These are phyloP conservation scores for Chaetomiaceae sp. DNA, from an alignment of 2,329 filamentous ascomycete genomes.

Conservation along the genomic window DNA sequence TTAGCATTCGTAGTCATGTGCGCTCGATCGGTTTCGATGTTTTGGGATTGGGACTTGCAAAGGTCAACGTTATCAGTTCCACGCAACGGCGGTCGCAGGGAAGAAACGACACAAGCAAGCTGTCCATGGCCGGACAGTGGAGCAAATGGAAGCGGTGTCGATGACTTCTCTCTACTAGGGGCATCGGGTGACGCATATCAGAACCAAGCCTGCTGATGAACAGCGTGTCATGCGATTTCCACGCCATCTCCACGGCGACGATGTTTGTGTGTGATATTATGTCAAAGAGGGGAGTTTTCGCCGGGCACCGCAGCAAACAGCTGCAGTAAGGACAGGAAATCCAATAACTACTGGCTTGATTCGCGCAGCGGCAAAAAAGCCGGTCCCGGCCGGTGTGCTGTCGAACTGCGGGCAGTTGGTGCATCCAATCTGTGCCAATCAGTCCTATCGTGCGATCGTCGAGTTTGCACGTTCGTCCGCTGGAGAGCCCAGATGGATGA, in stretches of 20 bases:
- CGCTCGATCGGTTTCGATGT: too few species aligned
- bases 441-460: not conserved
- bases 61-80: too few species aligned
- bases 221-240: constrained; percentile 13
- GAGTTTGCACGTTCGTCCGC: not conserved
- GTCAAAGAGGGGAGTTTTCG: too few species aligned
- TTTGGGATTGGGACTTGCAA: too few species aligned
- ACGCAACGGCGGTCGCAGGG: not conserved
- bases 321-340: too few species aligned
- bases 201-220: not conserved
- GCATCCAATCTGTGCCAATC: constrained; percentile 6
- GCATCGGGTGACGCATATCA: constrained; percentile 1
- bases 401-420: not conserved
- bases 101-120: not conserved
- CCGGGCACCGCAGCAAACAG: too few species aligned
- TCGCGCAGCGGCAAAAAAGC: too few species aligned
- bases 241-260: constrained; percentile 4
- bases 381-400: too few species aligned
- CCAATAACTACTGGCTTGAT: too few species aligned
- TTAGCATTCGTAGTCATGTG: too few species aligned
- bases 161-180: not conserved
- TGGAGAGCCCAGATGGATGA: not conserved
- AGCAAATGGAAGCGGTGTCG: not conserved
- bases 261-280: not conserved
- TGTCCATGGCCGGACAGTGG: not conserved